These are phyloP conservation scores for Durotheca rogersii DNA, from an alignment of 495 filamentous ascomycete species.

Conservation along the genomic window DNA sequence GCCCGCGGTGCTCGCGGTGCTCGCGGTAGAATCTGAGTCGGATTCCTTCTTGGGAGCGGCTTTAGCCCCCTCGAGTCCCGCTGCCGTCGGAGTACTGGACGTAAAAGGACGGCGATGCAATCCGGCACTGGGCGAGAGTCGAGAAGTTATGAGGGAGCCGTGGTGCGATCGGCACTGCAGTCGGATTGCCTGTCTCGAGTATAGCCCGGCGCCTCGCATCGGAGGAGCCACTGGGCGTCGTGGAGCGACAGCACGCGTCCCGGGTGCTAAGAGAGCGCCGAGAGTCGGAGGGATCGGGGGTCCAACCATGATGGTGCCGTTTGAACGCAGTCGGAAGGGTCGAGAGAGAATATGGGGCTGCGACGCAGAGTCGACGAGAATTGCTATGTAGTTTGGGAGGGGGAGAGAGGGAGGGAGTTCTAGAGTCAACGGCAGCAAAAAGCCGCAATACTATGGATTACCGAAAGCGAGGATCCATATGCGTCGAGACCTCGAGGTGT, in stretches of 20 bases:
- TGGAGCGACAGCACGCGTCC: constrained; percentile 1
- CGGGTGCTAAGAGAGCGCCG: neutral
- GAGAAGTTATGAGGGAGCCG: neutral
- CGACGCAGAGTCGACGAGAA: constrained; percentile 17
- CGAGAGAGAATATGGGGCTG: neutral
- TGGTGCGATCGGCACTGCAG: constrained; percentile 7
- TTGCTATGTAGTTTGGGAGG: constrained; percentile 9
- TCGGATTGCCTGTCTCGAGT: constrained; percentile 17
- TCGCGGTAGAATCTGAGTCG: constrained; percentile 34
- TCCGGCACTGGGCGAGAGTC: constrained; percentile 1
- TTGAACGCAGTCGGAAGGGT: constrained; percentile 4
- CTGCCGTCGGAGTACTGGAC: constrained; percentile 16
- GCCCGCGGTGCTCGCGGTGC: constrained; percentile 29
- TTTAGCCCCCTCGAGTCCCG: constrained; percentile 15
- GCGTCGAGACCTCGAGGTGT: constrained; percentile 13
- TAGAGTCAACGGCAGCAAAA: constrained; percentile 25
- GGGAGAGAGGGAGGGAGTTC: too few relatives aligned
- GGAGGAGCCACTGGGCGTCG: constrained; percentile 8
- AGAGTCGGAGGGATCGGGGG: constrained; percentile 15
- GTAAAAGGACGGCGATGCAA: constrained; percentile 24
- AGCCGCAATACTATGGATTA: constrained; percentile 23
- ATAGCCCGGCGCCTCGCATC: constrained; percentile 13
- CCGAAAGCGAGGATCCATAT: constrained; percentile 25
- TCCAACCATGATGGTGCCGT: constrained; percentile 21
- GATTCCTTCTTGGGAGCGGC: constrained; percentile 27